Evolutionary conservation across 768 basidiomycete genomes (phyloP).

Genomic region (Dentipellis sp.): DNA sequence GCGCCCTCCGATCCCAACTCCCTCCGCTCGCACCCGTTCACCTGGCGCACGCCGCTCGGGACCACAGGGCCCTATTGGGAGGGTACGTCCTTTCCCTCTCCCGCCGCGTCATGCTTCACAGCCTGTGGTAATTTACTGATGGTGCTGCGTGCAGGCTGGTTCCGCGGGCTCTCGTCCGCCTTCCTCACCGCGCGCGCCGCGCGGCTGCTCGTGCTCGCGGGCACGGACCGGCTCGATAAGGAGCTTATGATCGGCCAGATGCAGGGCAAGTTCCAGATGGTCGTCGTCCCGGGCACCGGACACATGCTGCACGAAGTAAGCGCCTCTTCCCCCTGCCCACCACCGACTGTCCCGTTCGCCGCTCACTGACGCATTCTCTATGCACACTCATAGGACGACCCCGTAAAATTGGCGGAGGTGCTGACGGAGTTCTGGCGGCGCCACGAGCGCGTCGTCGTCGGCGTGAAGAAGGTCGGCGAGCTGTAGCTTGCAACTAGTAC

Average conservation of each 20-base stretch:
- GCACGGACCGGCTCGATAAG: slow-evolving; percentile 86
- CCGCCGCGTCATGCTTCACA: background rate
- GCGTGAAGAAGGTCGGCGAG: slow-evolving; percentile 53
- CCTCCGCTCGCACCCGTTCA: slow-evolving; percentile 32
- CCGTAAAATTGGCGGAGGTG: slow-evolving; percentile 67
- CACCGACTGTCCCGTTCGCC: background rate
- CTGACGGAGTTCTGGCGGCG: slow-evolving; percentile 86
- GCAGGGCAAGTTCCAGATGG: slow-evolving; percentile 87
- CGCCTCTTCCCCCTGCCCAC: background rate
- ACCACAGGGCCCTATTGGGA: slow-evolving; percentile 87
- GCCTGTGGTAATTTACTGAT: background rate
- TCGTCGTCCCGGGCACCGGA: slow-evolving; percentile 78
- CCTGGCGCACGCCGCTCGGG: slow-evolving; percentile 79
- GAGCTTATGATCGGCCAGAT: slow-evolving; percentile 88
- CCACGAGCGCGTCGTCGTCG: slow-evolving; percentile 63
- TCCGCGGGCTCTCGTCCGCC: slow-evolving; percentile 64
- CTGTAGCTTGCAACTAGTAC: slow-evolving; percentile 14
- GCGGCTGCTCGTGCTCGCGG: slow-evolving; percentile 83
- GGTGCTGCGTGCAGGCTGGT: slow-evolving; percentile 65
- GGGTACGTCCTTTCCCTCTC: slow-evolving; percentile 38
- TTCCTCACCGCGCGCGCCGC: slow-evolving; percentile 78
- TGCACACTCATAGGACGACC: slow-evolving; percentile 78
- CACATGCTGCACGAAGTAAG: slow-evolving; percentile 92
- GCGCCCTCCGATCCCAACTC: slow-evolving; percentile 22
- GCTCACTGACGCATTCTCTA: too few species aligned